Conservation (phyloP, 805 yeast species). For the Maudiozyma barnettii region DNA sequence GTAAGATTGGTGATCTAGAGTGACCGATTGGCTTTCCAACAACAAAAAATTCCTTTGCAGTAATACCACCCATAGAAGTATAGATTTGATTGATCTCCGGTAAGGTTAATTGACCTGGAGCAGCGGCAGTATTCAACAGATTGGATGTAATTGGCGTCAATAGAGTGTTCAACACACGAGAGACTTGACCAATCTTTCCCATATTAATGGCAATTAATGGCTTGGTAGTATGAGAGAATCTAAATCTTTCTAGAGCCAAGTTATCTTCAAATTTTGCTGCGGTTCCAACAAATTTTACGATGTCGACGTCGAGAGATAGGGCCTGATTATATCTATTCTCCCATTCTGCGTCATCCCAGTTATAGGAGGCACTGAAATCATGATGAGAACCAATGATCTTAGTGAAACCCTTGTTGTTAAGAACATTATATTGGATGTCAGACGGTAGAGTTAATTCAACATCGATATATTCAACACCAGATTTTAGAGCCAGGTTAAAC, state of each 20-base stretch:
- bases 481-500: constrained; percentile 52
- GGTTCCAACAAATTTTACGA: constrained; percentile 74
- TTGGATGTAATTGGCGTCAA: constrained; percentile 81
- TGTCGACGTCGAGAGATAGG: constrained; percentile 51
- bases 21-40: constrained; percentile 78
- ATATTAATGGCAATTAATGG: constrained; percentile 82
- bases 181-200: constrained; percentile 66
- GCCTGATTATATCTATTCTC: constrained; percentile 63
- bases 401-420: constrained; percentile 48
- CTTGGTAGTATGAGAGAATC: constrained; percentile 38
- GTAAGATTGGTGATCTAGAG: constrained; percentile 83
- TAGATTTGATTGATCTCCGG: constrained; percentile 51
- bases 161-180: constrained; percentile 63
- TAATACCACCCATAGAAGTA: constrained; percentile 53
- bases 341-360: constrained; percentile 71
- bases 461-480: constrained; percentile 76
- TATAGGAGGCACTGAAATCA: constrained; percentile 51
- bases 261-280: constrained; percentile 63
- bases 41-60: constrained; percentile 52
- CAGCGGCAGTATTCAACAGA: constrained; percentile 57
- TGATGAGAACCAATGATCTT: constrained; percentile 77
- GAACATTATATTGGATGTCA: constrained; percentile 41
- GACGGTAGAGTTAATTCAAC: constrained; percentile 64
- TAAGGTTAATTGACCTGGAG: constrained; percentile 71
- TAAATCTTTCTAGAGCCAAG: constrained; percentile 59